These are phyloP conservation scores for Periconia macrospinosa DNA, from an alignment of 2,329 filamentous ascomycete species.

Conservation along the genomic window DNA sequence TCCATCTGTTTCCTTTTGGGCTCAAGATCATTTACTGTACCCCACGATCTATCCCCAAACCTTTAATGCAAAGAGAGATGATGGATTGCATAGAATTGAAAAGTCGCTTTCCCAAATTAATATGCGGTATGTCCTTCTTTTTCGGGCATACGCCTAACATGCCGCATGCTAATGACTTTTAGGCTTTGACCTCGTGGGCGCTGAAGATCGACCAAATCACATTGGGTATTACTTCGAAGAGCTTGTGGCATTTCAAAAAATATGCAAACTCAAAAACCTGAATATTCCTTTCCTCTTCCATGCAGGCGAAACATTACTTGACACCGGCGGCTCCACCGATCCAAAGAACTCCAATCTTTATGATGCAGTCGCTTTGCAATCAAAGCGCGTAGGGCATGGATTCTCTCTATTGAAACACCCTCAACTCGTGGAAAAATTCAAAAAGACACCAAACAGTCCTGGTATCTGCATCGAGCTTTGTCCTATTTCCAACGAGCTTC, in stretches of 20 bases:
- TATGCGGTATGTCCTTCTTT: conserved; percentile 59
- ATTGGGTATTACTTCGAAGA: conserved; percentile 62
- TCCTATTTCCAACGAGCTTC: conserved; percentile 75
- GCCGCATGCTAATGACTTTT: conserved; percentile 8
- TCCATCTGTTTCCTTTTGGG: conserved; percentile 59
- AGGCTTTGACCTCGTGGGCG: conserved; percentile 71
- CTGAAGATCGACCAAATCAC: conserved; percentile 63
- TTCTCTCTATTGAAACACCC: conserved; percentile 68
- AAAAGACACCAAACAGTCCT: conserved; percentile 32
- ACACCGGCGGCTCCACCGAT: conserved; percentile 65
- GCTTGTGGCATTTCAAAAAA: conserved; percentile 59
- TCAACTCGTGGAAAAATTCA: conserved; percentile 66
- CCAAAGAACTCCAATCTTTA: conserved; percentile 63
- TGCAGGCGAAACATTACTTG: conserved; percentile 71
- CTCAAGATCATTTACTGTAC: conserved; percentile 74
- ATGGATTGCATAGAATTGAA: conserved; percentile 66
- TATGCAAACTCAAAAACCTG: conserved; percentile 52
- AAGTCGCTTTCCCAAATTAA: conserved; percentile 57
- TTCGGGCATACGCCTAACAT: too few relatives aligned
- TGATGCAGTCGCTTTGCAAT: conserved; percentile 66
- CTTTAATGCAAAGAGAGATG: conserved; percentile 56
- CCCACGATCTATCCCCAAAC: conserved; percentile 60
- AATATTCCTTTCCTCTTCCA: conserved; percentile 75
- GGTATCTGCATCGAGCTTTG: conserved; percentile 73
- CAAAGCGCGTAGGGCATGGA: conserved; percentile 74